These are phyloP conservation scores for Trichoderma hamatum DNA, from an alignment of 2,329 filamentous ascomycete genomes.

Conservation along the genomic window DNA sequence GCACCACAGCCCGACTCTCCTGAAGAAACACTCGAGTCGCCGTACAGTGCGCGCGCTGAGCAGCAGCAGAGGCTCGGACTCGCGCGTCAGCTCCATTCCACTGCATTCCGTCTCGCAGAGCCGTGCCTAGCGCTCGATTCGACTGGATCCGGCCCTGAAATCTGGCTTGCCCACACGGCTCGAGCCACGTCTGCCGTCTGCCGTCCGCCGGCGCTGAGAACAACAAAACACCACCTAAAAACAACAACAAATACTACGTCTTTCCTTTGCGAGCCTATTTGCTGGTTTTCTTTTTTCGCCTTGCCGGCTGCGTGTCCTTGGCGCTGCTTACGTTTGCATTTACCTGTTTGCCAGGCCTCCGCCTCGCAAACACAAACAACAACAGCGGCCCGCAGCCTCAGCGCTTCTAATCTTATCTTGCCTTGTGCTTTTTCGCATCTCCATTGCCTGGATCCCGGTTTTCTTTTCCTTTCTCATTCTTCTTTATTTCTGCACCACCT, in stretches of 20 bases:
- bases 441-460: background rate
- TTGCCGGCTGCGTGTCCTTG: background rate
- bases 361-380: conserved; percentile 12
- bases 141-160: conserved; percentile 4
- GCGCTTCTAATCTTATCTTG: conserved; percentile 2
- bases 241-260: conserved; percentile 16
- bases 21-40: background rate
- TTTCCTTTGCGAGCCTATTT: background rate
- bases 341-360: background rate
- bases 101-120: background rate
- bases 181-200: conserved; percentile 24
- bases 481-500: conserved; percentile 17
- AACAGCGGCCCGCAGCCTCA: background rate
- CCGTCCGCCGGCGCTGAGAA: background rate
- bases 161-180: conserved; percentile 12
- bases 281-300: background rate
- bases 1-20: background rate
- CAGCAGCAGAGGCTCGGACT: background rate
- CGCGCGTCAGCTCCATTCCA: conserved; percentile 21
- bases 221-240: background rate
- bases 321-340: background rate
- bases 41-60: conserved; percentile 9
- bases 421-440: conserved; percentile 7
- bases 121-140: background rate
- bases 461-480: background rate